Evolutionary conservation across 805 yeast species (phyloP), one percentile per base, ranked within the genome.

Genomic region (Candida sithepensis): DNA sequence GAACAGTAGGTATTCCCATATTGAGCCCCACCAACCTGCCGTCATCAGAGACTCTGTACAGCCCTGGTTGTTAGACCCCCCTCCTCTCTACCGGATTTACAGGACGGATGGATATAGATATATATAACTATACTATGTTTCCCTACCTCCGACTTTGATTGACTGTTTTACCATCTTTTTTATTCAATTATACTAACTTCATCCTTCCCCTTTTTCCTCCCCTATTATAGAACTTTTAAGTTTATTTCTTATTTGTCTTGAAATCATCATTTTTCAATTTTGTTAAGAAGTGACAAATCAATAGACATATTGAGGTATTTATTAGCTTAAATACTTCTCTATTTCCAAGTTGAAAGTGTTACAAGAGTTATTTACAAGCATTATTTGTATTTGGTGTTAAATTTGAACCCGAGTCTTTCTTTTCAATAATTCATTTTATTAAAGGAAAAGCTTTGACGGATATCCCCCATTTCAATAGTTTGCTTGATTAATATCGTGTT

Each of bases 381-480:
- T 56, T 51, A 52, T 56, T 51, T 51, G 59, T 48, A 56, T 56
- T 49, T 49, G 53, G 61, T 54, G 61, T 57, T 57, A 57, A 57
- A 57, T 53, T 54, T 55, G 60, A 57, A 48, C 61, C 61, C 57
- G 61, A 57, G 61, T 57, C 47, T 44, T 39, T 37, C 5, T 12
- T 30, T 30, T 12, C 5, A 10, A 30, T 10, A 30, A 4, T 30
- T 30, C 14, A 12, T 6, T 30, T 30, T 30, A 5, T 33, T 30
- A 21, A 28, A 45, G 42, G 37, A 26, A 41, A 47, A 54, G 64
- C 67, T 58, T 64, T 55, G 68, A 64, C 66, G 68, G 68, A 59
- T 62, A 61, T 64, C 67, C 57, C 67, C 59, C 68, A 48, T 54
- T 64, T 52, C 62, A 58, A 56, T 56, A 34, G 16, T 8, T 34